These are phyloP conservation scores for Fomitopsis betulina DNA, from an alignment of 1,284 basidiomycete genomes.

Conservation along the genomic window DNA sequence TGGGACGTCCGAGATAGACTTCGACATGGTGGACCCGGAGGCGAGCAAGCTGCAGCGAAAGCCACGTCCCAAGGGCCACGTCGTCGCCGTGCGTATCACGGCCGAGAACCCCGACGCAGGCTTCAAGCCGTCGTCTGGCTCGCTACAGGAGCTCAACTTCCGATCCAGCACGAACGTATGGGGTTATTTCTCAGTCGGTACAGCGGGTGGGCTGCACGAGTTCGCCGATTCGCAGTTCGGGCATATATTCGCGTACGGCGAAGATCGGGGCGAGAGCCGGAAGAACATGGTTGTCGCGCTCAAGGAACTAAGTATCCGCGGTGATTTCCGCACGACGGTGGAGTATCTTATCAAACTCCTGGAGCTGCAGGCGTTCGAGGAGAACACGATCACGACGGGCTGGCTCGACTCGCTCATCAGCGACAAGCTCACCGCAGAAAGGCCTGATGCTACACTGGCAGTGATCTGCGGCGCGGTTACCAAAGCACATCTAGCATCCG, in stretches of 20 bases:
- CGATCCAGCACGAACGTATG: slow-evolving; percentile 98
- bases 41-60: slow-evolving; percentile 89
- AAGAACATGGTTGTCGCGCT: slow-evolving; percentile 99
- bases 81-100: slow-evolving; percentile 98
- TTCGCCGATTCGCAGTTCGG: slow-evolving; percentile 99
- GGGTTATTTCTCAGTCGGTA: slow-evolving; percentile 99
- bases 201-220: slow-evolving; percentile 96
- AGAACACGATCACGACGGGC: slow-evolving; percentile 97
- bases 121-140: slow-evolving; percentile 99
- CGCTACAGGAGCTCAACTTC: slow-evolving; percentile 98
- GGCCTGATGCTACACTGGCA: slow-evolving; percentile 88
- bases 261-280: slow-evolving; percentile 91
- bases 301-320: slow-evolving; percentile 97
- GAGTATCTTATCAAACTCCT: slow-evolving; percentile 98
- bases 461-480: slow-evolving; percentile 97
- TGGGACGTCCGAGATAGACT: slow-evolving; percentile 90
- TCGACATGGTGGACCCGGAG: slow-evolving; percentile 89
- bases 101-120: slow-evolving; percentile 99
- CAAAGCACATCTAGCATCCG: slow-evolving; percentile 89
- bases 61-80: slow-evolving; percentile 96
- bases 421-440: slow-evolving; percentile 93
- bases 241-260: slow-evolving; percentile 98
- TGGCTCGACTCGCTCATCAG: slow-evolving; percentile 99
- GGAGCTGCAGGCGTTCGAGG: slow-evolving; percentile 94
- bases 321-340: slow-evolving; percentile 98